These are phyloP conservation scores for Leishmania aethiopica DNA, from an alignment of 208 protist genomes.

Conservation along the genomic window DNA sequence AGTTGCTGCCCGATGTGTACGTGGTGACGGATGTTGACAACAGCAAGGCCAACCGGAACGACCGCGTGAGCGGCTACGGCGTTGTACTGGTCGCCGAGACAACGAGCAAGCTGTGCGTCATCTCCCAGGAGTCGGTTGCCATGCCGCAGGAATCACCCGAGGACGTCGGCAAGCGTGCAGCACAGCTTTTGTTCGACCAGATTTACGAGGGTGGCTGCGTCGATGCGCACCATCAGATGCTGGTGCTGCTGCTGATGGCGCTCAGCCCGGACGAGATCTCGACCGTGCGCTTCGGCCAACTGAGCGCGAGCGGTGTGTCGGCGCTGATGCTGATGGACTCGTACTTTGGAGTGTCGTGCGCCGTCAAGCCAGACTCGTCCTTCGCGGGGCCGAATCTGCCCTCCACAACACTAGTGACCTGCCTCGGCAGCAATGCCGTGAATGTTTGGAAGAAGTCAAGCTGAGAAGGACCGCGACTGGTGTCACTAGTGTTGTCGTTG, in stretches of 20 bases:
- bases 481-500: neutral
- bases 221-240: constrained; percentile 90
- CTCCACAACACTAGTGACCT: constrained; percentile 79
- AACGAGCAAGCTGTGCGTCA: constrained; percentile 80
- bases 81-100: constrained; percentile 93
- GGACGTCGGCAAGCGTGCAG: constrained; percentile 80
- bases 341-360: constrained; percentile 87
- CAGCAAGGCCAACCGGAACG: constrained; percentile 44
- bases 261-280: constrained; percentile 92
- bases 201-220: constrained; percentile 89
- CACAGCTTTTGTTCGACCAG: constrained; percentile 82
- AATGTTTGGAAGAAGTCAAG: constrained; percentile 90
- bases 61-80: constrained; percentile 84
- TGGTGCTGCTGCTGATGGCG: constrained; percentile 92
- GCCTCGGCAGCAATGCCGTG: constrained; percentile 82
- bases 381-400: constrained; percentile 55
- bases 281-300: constrained; percentile 86
- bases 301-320: constrained; percentile 69
- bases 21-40: constrained; percentile 92
- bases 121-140: constrained; percentile 86
- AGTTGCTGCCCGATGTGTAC: constrained; percentile 93
- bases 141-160: constrained; percentile 77
- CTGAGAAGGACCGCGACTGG: constrained; percentile 11
- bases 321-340: constrained; percentile 85
- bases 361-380: constrained; percentile 75